Evolutionary conservation across 169 alveolate genomes (phyloP), one percentile per base, ranked within the genome.

Genomic region (Plasmodium relictum): DNA sequence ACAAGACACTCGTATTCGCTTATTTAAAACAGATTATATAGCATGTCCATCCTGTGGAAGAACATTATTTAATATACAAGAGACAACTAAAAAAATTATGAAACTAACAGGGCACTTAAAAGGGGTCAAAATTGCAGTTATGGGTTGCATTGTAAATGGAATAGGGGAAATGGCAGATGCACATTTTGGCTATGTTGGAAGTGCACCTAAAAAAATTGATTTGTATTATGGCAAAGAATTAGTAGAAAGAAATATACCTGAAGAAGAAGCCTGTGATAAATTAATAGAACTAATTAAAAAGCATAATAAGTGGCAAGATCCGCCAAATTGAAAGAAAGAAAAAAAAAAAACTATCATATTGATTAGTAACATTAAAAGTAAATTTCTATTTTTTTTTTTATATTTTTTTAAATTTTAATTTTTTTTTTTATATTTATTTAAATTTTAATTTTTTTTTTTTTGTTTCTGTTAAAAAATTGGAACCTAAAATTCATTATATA

Each of bases 151-250:
- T 54, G 98, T 96, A 72, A 96, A 96, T 72, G 98, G 98, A n/a
- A 95, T 95, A 16, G 98, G 98, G 0, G 98, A 96, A 73, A 96
- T 96, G 98, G 98, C 97, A 0, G 98, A 96, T 72, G 98, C 98
- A n/a, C 97, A 96, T 88, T 96, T 96, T 71, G 98, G 98, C 59
- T 96, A 96, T 56, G 98, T 94, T 4, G 97, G 97, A 14, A 93
- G 96, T 14, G 92, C 95, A 31, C 97, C 96, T 1, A 94, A 94
- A 37, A 94, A 94, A 95, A 96, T 96, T 48, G 98, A 96, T 59
- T 83, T 96, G 72, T 96, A 96, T 69, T 96, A 94, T 62, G 94
- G 93, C 66, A 95, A 96, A 78, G 87, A 94, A 74, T 63, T 90
- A 61, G 96, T 95, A 54, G 95, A 94, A 86, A 59, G 97, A 62